phyloP scores from a whole-genome alignment of 176 grass and related monocot species.

The Rhipidocladum racemiflorum region DNA sequence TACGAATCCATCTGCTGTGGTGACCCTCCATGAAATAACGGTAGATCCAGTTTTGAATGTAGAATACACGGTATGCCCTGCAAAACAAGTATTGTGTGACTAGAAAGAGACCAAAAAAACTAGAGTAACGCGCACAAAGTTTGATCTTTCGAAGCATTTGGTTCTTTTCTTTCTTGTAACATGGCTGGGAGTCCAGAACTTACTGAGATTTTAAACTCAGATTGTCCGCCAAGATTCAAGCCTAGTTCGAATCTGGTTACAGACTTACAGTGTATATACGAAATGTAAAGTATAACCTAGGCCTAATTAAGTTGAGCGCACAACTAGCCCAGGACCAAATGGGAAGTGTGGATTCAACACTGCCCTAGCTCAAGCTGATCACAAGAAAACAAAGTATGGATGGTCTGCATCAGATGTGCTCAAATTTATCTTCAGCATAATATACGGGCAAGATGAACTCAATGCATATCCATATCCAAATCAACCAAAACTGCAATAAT shows the following conservation, averaged over 20 bases:
- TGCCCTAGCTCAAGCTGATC: background rate
- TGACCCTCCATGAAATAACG: constrained; percentile 76
- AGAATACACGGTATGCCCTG: constrained; percentile 92
- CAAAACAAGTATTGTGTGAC: background rate
- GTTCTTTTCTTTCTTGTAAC: background rate
- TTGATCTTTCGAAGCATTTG: background rate
- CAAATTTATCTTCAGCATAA: background rate
- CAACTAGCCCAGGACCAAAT: background rate
- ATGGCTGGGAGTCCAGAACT: background rate
- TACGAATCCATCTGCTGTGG: constrained; percentile 83
- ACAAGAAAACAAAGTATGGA: background rate
- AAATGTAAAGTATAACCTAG: background rate
- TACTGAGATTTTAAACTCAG: background rate
- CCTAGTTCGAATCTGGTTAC: background rate
- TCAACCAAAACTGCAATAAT: background rate
- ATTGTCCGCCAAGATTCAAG: background rate
- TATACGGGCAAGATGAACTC: background rate
- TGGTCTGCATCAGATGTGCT: background rate
- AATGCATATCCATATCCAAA: background rate
- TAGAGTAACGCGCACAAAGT: background rate
- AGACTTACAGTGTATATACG: background rate
- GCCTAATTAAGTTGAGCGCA: background rate
- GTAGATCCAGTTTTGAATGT: constrained; percentile 96
- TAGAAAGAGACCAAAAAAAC: background rate
- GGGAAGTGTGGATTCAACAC: background rate